Evolutionary conservation across 1,284 basidiomycete genomes (phyloP).

Genomic region (Ustilago esculenta): DNA sequence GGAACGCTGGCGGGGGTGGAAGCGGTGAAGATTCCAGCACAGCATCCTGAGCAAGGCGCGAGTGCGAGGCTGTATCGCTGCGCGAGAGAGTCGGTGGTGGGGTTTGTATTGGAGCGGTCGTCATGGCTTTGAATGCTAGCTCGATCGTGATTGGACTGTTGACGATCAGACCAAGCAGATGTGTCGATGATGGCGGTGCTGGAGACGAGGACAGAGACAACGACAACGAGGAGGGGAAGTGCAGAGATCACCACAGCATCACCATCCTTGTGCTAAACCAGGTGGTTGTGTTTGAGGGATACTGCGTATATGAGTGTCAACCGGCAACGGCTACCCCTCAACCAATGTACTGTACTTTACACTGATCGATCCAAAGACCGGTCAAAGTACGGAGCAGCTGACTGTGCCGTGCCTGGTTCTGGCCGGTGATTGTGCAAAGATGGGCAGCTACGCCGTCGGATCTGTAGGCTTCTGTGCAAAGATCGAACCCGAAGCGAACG

Average conservation of each 20-base stretch:
- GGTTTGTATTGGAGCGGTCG: constrained; percentile 18
- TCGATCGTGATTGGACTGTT: neutral
- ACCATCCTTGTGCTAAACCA: neutral
- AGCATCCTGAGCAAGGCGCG: constrained; percentile 5
- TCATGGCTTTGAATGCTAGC: neutral
- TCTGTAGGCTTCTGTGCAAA: neutral
- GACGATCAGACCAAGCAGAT: no score
- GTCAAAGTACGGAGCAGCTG: no score
- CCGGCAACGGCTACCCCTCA: no score
- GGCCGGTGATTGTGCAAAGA: no score
- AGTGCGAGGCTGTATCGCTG: constrained; percentile 2
- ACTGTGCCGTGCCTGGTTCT: no score
- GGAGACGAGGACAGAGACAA: neutral
- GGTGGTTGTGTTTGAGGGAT: no score
- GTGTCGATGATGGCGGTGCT: neutral
- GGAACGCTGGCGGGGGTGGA: constrained; percentile 2
- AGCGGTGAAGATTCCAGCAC: neutral
- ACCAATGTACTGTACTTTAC: no score
- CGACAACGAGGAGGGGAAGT: neutral
- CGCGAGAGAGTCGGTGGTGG: constrained; percentile 3
- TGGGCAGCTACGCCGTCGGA: no score
- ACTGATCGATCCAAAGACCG: no score
- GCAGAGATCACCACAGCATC: constrained; percentile 11
- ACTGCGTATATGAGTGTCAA: constrained; percentile 3
- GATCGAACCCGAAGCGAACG: constrained; percentile 1